Evolutionary conservation across 1,139 yeast genomes (phyloP).

Genomic region (Magnusiomyces ingens): DNA sequence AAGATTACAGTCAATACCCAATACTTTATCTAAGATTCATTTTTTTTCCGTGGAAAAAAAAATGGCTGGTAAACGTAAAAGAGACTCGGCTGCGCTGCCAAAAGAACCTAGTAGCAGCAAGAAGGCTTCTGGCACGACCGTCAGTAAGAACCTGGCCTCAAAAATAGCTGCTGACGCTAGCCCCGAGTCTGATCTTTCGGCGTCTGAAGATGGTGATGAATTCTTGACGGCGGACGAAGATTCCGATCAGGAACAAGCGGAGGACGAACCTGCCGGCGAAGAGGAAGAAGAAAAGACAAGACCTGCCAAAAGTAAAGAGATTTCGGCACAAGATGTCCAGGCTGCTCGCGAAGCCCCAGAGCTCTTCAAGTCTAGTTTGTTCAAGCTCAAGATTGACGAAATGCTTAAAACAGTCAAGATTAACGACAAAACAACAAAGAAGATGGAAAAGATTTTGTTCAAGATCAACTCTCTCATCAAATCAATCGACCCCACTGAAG

Average conservation of each 20-base stretch:
- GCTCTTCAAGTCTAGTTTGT: constrained; percentile 85
- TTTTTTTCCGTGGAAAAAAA: too few species aligned
- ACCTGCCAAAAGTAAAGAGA: constrained; percentile 15
- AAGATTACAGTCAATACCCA: too few species aligned
- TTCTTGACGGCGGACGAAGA: constrained; percentile 5
- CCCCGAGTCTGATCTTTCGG: not conserved
- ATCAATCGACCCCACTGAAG: constrained; percentile 49
- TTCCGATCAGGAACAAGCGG: not conserved
- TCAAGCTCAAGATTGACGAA: constrained; percentile 91
- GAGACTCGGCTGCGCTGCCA: not conserved
- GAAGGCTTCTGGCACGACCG: too few species aligned
- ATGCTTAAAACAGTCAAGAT: constrained; percentile 69
- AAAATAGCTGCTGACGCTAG: too few species aligned
- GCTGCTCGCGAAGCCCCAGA: constrained; percentile 91
- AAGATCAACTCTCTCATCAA: constrained; percentile 65
- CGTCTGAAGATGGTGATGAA: not conserved
- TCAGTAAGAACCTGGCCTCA: too few species aligned
- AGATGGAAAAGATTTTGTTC: constrained; percentile 72
- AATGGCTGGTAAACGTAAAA: constrained; percentile 2
- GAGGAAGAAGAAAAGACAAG: not conserved
- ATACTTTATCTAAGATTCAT: too few species aligned
- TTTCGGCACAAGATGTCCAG: constrained; percentile 81
- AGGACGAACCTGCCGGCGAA: not conserved
- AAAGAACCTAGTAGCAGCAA: too few species aligned
- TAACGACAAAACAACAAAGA: constrained; percentile 58